These are phyloP conservation scores for Adansonia rubrostipa DNA, from an alignment of 441 rosid species.

Conservation along the genomic window DNA sequence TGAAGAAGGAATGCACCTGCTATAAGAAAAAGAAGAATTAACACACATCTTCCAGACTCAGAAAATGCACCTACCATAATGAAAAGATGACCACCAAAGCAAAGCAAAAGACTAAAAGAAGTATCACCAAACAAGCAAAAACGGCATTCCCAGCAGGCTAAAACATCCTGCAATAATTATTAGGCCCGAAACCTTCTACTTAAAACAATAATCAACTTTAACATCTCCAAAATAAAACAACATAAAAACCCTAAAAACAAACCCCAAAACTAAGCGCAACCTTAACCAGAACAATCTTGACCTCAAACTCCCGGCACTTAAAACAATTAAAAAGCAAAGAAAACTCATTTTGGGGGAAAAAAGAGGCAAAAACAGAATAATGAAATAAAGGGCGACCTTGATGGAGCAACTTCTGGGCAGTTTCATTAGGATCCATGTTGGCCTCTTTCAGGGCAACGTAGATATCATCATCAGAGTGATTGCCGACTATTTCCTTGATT, in stretches of 20 bases:
- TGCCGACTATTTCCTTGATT: slow-evolving; percentile 78
- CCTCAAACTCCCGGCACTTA: neutral
- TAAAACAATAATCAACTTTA: neutral
- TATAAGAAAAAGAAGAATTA: neutral
- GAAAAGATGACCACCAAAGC: neutral
- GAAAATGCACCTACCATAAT: neutral
- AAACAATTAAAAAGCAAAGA: slow-evolving; percentile 15
- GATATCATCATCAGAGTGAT: slow-evolving; percentile 80
- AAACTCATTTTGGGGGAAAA: neutral
- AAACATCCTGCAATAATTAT: neutral
- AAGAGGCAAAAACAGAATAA: neutral
- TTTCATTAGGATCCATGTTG: slow-evolving; percentile 85
- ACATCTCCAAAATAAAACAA: slow-evolving; percentile 22
- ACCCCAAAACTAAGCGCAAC: neutral
- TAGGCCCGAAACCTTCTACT: neutral
- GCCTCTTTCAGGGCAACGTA: slow-evolving; percentile 69
- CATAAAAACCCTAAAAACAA: neutral
- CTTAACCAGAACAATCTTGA: neutral
- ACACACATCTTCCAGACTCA: neutral
- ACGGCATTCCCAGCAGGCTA: neutral
- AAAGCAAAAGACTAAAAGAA: neutral
- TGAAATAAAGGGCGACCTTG: slow-evolving; percentile 49
- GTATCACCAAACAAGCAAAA: neutral
- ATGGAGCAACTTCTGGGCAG: slow-evolving; percentile 70
- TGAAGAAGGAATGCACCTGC: neutral